A percentile compares a stretch with the other conserved stretches of the same genome.
Conservation (phyloP, 2,329 filamentous ascomycete genomes). For the Hypoxylon sp. region DNA sequence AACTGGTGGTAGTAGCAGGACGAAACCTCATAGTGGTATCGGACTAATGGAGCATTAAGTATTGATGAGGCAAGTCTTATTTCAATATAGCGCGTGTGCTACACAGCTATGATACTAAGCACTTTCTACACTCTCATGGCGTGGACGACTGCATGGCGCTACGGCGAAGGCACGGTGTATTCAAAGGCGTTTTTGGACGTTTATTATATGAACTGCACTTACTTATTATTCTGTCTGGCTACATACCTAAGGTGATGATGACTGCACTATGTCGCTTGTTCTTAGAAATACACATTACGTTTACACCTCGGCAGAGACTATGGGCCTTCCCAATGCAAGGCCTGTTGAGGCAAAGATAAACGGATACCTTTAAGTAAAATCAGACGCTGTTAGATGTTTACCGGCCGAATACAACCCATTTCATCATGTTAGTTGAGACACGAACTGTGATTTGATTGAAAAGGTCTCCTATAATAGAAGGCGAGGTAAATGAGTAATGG, state of each 20-base stretch:
- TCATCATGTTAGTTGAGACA: neutral
- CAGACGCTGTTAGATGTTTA: neutral
- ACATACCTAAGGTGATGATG: neutral
- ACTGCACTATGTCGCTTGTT: neutral
- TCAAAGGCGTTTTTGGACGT: conserved; percentile 3
- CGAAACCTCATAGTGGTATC: conserved; percentile 47
- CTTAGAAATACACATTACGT: neutral
- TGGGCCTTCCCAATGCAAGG: neutral
- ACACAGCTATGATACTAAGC: neutral
- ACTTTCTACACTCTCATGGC: conserved; percentile 13
- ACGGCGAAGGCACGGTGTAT: conserved; percentile 15
- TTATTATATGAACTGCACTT: neutral
- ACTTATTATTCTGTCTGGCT: neutral
- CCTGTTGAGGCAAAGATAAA: neutral
- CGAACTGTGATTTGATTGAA: neutral
- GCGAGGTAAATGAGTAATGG: conserved; percentile 12
- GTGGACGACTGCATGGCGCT: conserved; percentile 24
- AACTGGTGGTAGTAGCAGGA: conserved; percentile 24
- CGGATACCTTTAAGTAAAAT: neutral
- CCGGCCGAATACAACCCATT: neutral
- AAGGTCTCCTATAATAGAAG: conserved; percentile 26
- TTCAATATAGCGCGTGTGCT: conserved; percentile 7
- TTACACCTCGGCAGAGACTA: neutral
- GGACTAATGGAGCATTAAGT: conserved; percentile 52
- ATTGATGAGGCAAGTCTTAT: conserved; percentile 11